Evolutionary conservation across 768 basidiomycete genomes (phyloP), one percentile per base, ranked within the genome.

Genomic region (Boletus rufocinnamomeus): DNA sequence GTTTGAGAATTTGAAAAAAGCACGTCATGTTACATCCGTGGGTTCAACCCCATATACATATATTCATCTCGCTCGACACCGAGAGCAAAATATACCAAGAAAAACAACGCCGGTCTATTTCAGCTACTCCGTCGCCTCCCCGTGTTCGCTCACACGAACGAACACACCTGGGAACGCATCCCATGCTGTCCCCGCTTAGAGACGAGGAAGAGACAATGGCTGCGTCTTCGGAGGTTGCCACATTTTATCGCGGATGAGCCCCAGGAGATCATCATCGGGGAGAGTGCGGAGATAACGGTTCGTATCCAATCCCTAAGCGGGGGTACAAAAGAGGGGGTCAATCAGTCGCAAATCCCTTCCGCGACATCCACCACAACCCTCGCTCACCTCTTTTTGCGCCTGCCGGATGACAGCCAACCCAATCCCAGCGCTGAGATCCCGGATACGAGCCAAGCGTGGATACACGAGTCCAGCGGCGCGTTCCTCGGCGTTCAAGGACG

Each of bases 391-490:
- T 51, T 79, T 77, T 64, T 89, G 88, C 14, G 88, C 86, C 28
- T 82, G 76, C 45, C 82, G 76, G 44, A 90, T 78, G 28, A 89
- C 86, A n/a, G 80, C 77, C 41, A 80, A 64, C 17, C 88, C 85
- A 50, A 91, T 83, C 46, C 72, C 61, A 5, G 83, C 83, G 54
- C 85, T 86, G 62, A 91, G 81, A 49, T 86, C 84, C 27, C 89
- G 77, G 63, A 91, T 83, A 19, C 89, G 81, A 8, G 72, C 75
- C 19, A 91, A 76, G 28, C 87, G 81, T 10, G 89, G 90, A 62
- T 91, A 92, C 13, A 92, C 78, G 37, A 89, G 70, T 5, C 80
- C 82, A 3, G 77, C 75, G 0, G 73, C 77, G 4, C 66, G 71
- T 70, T 91, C 90, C 16, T 85, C 85, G 0, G 71, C 64, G 4